These are phyloP conservation scores for Krasilnikovozyma curviuscula DNA, from an alignment of 768 basidiomycete species.

Conservation along the genomic window DNA sequence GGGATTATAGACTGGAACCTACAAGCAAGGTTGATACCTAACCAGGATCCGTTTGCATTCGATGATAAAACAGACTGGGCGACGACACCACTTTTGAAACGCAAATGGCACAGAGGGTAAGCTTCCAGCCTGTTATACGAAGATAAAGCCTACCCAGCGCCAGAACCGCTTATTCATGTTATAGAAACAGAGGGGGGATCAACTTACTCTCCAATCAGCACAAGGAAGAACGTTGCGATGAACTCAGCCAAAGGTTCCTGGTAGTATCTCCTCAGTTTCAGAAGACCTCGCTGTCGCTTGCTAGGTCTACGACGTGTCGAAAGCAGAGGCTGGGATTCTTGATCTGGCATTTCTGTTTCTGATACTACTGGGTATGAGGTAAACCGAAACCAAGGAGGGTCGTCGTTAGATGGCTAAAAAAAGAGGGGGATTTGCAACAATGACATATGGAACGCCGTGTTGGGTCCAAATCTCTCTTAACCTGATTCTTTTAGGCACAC, in stretches of 20 bases:
- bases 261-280: no score
- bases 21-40: constrained; percentile 12
- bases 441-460: no score
- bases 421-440: no score
- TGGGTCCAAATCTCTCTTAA: no score
- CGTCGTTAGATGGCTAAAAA: no score
- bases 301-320: neutral
- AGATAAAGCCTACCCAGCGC: no score
- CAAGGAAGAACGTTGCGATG: no score
- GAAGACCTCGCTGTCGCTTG: neutral
- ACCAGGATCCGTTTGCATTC: neutral
- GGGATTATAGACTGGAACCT: neutral
- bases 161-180: neutral
- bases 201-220: neutral
- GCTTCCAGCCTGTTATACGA: neutral
- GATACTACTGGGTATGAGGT: neutral
- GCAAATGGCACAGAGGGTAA: neutral
- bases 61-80: neutral
- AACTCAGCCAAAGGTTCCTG: neutral
- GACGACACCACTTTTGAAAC: neutral
- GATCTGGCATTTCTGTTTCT: neutral
- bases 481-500: no score
- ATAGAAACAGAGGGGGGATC: neutral
- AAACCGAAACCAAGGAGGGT: neutral
- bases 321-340: neutral